Percentiles rank a stretch among this genome's conserved stretches.
Evolutionary conservation across 1,139 yeast genomes (phyloP).

Genomic region (Eremothecium gossypii): DNA sequence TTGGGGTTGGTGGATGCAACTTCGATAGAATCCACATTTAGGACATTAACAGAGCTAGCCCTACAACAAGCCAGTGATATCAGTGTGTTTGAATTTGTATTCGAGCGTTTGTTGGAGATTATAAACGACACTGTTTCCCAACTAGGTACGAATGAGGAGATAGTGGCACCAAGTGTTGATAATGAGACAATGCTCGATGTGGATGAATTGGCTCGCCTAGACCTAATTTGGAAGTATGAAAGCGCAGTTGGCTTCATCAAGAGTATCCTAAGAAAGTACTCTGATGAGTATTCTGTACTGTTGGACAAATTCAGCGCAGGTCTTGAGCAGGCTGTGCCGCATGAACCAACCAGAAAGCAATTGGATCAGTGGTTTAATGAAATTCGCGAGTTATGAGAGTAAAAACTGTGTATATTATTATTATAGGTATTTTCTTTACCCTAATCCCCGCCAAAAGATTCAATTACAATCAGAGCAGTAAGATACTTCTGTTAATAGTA

Average conservation of each 20-base stretch:
- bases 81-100: constrained; percentile 31
- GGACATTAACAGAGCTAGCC: constrained; percentile 27
- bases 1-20: constrained; percentile 32
- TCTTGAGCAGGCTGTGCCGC: constrained; percentile 21
- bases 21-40: constrained; percentile 32
- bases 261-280: constrained; percentile 34
- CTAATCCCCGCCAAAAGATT: background rate
- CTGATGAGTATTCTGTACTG: constrained; percentile 27
- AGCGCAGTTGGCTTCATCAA: constrained; percentile 31
- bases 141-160: constrained; percentile 22
- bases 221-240: constrained; percentile 33
- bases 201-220: constrained; percentile 22
- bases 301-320: constrained; percentile 19
- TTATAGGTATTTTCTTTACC: constrained; percentile 3
- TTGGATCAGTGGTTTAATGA: constrained; percentile 31
- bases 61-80: constrained; percentile 14
- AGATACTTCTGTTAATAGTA: no score
- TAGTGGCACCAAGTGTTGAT: constrained; percentile 24
- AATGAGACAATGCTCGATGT: constrained; percentile 20
- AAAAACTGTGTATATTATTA: constrained; percentile 1
- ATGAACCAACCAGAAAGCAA: constrained; percentile 25
- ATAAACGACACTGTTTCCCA: constrained; percentile 29
- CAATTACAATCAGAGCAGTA: no score
- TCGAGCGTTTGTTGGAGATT: constrained; percentile 33
- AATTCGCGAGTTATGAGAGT: constrained; percentile 14